These are phyloP conservation scores for Plasmopara halstedii DNA, from an alignment of 352 stramenopile genomes.

Conservation along the genomic window DNA sequence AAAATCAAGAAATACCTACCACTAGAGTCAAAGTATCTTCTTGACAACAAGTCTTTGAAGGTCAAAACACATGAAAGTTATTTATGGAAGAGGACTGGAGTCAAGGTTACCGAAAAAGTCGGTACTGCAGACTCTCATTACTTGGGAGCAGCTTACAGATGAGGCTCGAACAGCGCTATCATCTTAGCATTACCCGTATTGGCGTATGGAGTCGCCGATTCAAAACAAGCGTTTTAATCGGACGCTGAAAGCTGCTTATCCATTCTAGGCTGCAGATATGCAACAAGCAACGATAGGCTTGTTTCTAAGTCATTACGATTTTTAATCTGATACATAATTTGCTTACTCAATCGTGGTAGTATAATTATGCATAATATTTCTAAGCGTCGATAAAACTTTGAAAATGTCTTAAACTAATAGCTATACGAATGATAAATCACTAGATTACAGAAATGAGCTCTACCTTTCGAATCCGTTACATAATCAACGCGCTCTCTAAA, in stretches of 20 bases:
- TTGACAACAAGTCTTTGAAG: constrained; percentile 9
- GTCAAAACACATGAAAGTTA: constrained; percentile 6
- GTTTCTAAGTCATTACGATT: no score
- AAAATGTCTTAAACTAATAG: no score
- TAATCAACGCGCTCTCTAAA: no score
- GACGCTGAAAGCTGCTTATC: background rate
- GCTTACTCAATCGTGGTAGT: no score
- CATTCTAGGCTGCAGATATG: no score
- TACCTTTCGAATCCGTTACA: no score
- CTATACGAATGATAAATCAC: no score
- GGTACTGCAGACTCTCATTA: constrained; percentile 12
- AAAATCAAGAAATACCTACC: constrained; percentile 6
- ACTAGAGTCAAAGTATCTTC: background rate
- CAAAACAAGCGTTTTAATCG: background rate
- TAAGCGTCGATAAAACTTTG: no score
- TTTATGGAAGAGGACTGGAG: background rate
- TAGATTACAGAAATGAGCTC: no score
- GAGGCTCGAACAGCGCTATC: constrained; percentile 6
- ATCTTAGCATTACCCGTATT: background rate
- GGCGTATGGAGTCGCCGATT: background rate
- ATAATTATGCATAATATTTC: no score
- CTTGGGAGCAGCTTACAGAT: constrained; percentile 13
- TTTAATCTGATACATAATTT: no score
- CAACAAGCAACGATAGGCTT: no score
- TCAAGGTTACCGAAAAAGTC: background rate